Conservation (phyloP, 164 flowering plant species). For the Vitis amurensis region DNA sequence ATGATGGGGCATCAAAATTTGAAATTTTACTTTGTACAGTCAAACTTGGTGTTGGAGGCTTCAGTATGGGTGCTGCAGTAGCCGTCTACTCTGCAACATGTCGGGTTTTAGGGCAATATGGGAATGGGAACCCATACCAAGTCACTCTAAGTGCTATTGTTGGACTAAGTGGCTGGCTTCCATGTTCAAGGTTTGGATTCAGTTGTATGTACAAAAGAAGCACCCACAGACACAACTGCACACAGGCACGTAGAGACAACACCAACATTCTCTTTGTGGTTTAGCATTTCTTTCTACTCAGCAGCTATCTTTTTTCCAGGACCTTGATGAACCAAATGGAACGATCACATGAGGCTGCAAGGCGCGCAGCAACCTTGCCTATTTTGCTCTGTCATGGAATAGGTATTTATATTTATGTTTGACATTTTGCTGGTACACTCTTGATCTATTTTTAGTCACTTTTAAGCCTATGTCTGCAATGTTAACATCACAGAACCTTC, state of each 20-base stretch:
- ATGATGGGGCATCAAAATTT: not conserved
- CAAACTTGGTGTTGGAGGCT: slow-evolving; percentile 94
- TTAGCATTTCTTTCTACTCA: not conserved
- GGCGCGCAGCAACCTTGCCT: slow-evolving; percentile 88
- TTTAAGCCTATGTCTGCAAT: no score
- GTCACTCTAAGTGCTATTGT: slow-evolving; percentile 71
- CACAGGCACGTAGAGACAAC: not conserved
- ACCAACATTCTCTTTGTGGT: not conserved
- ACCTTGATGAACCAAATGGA: slow-evolving; percentile 68
- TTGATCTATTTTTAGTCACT: no score
- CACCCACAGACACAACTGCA: not conserved
- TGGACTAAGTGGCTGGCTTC: slow-evolving; percentile 98
- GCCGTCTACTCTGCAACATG: slow-evolving; percentile 93
- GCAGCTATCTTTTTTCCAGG: slow-evolving; percentile 35
- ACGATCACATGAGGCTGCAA: slow-evolving; percentile 73
- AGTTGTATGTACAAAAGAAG: not conserved
- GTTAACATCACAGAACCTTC: no score
- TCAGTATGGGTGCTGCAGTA: slow-evolving; percentile 96
- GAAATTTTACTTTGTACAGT: slow-evolving; percentile 37
- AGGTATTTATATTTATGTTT: slow-evolving; percentile 37
- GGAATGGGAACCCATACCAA: slow-evolving; percentile 71
- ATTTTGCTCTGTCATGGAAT: slow-evolving; percentile 84
- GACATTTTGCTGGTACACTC: not conserved
- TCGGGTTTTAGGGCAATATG: slow-evolving; percentile 67
- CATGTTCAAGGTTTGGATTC: slow-evolving; percentile 65